These are phyloP conservation scores for Aegilops tauschii DNA, from an alignment of 176 grass and related monocot genomes.

Conservation along the genomic window DNA sequence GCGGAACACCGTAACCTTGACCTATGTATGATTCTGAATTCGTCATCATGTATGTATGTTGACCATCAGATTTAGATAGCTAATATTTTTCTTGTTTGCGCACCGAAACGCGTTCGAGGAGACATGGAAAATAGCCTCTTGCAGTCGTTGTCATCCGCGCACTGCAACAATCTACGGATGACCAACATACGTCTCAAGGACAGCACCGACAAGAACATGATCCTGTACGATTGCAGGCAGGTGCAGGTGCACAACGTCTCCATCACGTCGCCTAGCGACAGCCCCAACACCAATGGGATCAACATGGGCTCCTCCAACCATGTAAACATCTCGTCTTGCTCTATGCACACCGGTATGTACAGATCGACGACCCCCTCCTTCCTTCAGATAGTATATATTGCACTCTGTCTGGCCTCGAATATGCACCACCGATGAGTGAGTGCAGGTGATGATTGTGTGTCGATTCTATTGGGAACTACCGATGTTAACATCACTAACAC, in stretches of 20 bases:
- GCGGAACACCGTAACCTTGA: neutral
- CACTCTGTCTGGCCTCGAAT: neutral
- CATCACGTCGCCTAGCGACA: conserved; percentile 50
- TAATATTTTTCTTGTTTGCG: neutral
- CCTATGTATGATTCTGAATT: neutral
- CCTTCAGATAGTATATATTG: neutral
- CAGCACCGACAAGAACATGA: conserved; percentile 57
- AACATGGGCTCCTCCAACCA: conserved; percentile 28
- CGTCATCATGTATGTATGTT: too few relatives aligned
- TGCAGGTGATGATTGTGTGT: conserved; percentile 72
- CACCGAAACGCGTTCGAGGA: conserved; percentile 37
- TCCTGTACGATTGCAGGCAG: conserved; percentile 35
- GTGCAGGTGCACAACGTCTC: conserved; percentile 18
- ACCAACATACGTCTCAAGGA: conserved; percentile 44
- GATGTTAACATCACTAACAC: conserved; percentile 31
- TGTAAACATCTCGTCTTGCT: conserved; percentile 38
- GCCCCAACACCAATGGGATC: conserved; percentile 77
- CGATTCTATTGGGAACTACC: conserved; percentile 32
- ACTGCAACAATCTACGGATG: conserved; percentile 42
- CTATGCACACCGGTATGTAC: conserved; percentile 50
- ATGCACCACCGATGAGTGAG: too few relatives aligned
- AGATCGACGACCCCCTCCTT: neutral
- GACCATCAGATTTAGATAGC: neutral
- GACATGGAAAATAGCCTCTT: conserved; percentile 41
- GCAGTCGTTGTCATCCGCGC: conserved; percentile 23